Evolutionary conservation across 1,139 yeast genomes (phyloP).

Genomic region (Diutina sp.): DNA sequence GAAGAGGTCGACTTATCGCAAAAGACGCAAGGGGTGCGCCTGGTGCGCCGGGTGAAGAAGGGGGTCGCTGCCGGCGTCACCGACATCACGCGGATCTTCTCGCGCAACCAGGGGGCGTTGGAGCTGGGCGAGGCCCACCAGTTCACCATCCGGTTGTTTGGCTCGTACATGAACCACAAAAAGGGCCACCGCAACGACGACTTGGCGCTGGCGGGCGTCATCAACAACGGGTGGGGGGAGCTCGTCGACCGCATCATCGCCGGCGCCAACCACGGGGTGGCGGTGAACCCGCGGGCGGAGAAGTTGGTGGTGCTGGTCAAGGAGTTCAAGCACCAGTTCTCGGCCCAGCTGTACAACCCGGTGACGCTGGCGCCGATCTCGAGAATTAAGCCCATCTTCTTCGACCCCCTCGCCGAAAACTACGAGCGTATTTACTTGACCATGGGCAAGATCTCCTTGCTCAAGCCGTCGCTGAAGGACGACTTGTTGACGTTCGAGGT

Average conservation of each 20-base stretch:
- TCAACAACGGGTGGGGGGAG: constrained; percentile 84
- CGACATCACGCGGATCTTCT: constrained; percentile 70
- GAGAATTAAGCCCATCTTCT: constrained; percentile 48
- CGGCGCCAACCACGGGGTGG: constrained; percentile 70
- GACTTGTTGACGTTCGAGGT: constrained; percentile 37
- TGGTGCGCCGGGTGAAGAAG: constrained; percentile 42
- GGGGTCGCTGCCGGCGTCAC: constrained; percentile 88
- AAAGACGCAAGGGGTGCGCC: constrained; percentile 13
- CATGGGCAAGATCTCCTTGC: constrained; percentile 36
- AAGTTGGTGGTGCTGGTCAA: constrained; percentile 58
- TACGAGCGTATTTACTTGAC: constrained; percentile 50
- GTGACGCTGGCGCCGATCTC: constrained; percentile 28
- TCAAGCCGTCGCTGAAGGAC: constrained; percentile 19
- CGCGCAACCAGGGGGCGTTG: constrained; percentile 49
- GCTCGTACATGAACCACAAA: constrained; percentile 39
- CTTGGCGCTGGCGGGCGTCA: constrained; percentile 4
- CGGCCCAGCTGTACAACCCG: constrained; percentile 2
- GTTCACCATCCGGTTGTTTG: constrained; percentile 59
- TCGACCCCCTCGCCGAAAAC: constrained; percentile 48
- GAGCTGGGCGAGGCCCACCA: constrained; percentile 55
- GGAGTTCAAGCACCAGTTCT: constrained; percentile 53
- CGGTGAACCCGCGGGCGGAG: constrained; percentile 74
- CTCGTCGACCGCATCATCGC: constrained; percentile 64
- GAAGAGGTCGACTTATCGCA: constrained; percentile 37
- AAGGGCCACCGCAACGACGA: constrained; percentile 6